phyloP scores from a whole-genome alignment of 2,329 filamentous ascomycete species.

The Talaromyces sp. region DNA sequence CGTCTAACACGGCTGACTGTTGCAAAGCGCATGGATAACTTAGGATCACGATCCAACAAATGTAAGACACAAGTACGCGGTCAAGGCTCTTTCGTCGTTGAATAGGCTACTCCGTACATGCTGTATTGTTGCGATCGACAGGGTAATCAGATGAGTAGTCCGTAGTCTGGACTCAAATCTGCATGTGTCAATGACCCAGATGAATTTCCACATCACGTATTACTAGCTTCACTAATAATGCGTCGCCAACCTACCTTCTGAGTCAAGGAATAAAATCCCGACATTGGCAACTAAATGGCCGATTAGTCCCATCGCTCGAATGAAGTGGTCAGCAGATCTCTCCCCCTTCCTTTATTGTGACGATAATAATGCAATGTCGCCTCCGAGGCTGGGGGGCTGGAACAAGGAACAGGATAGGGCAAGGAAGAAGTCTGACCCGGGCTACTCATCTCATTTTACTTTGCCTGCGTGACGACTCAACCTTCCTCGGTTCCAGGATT shows the following conservation, averaged over 20 bases:
- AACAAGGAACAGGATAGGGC: neutral
- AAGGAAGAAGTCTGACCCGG: neutral
- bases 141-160: neutral
- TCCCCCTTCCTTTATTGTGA: neutral
- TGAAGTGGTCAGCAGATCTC: neutral
- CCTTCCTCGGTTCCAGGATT: constrained; percentile 2
- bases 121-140: neutral
- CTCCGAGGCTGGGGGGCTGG: neutral
- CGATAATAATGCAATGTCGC: neutral
- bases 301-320: neutral
- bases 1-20: neutral
- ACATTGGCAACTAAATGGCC: neutral
- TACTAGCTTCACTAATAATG: neutral
- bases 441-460: neutral
- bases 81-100: neutral
- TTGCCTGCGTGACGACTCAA: neutral
- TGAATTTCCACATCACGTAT: neutral
- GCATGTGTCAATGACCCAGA: neutral
- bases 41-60: neutral
- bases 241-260: neutral
- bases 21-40: neutral
- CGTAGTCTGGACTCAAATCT: neutral
- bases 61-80: neutral
- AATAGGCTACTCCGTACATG: neutral
- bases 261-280: neutral